Base-by-base conservation (phyloP, 352 stramenopile species). In the Globisporangium megalacanthum region DNA sequence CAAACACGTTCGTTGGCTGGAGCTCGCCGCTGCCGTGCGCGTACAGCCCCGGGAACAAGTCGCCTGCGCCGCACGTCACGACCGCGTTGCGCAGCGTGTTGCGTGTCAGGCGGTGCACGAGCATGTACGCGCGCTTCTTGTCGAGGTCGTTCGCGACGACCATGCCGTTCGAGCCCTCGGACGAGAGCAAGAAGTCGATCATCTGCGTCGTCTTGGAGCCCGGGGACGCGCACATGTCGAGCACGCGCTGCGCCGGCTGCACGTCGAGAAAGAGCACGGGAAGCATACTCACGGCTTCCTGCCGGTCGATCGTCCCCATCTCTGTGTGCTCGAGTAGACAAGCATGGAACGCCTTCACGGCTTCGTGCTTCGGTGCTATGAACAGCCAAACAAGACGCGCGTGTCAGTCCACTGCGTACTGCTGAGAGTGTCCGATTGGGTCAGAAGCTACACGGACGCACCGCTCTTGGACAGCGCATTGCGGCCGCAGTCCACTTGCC, bases 161-260 rank as follows among this genome's bases (percentile, higher is more conserved):
- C 52, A 96, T 83, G 15, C 96, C 85, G 8, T 68, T 73, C 41
- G 67, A 70, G 57, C 39, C 33, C 6, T 62, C 48, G 5, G 42
- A 36, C 41, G 59, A 22, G 15, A 83, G 58, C 37, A 94, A 60
- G 42, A 93, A 87, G 54, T 98, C 97, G 17, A 99, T 77, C 52
- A 99, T 79, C 70, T 99, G 97, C 45, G 90, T 97, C 22, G 98
- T 99, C 72, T 99, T 99, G 47, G 89, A 98, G 15, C 98, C 98
- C 0, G 98, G 98, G n/a, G 97, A 98, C 14, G 98, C 97, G 60
- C 83, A 93, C 82, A 95, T 92, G 58, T 95, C 83, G 29, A 94
- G 69, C 47, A 92, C 82, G 36, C 58, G 66, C 59, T 98, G 83
- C 56, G 89, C 66, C 3, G 79, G 83, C 48, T 97, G 64, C 6